Conservation (phyloP, 169 alveolate genomes). For the Cystoisospora suis region DNA sequence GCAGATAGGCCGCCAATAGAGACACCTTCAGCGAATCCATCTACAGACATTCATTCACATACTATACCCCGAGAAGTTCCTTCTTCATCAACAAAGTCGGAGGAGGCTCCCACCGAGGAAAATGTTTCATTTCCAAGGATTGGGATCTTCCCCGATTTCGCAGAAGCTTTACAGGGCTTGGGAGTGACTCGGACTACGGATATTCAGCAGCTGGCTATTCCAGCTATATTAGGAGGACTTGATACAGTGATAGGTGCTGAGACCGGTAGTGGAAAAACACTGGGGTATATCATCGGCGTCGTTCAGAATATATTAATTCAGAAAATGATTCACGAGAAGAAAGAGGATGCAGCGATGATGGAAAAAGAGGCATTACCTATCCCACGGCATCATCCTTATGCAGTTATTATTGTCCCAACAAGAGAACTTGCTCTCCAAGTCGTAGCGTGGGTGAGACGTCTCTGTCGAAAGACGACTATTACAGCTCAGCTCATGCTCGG, state of each 20-base stretch:
- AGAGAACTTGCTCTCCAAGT: constrained; percentile 52
- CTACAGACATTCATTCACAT: no score
- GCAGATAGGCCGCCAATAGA: no score
- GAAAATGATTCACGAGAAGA: constrained; percentile 11
- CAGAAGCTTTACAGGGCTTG: not conserved
- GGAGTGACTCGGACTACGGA: not conserved
- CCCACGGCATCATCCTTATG: constrained; percentile 34
- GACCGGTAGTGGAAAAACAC: constrained; percentile 43
- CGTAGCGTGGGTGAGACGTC: constrained; percentile 35
- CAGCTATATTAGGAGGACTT: constrained; percentile 14
- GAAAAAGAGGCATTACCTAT: not conserved
- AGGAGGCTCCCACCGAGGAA: no score
- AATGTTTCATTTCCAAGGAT: constrained; percentile 5
- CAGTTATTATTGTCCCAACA: constrained; percentile 29
- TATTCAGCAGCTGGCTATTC: constrained; percentile 10
- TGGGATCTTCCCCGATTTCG: constrained; percentile 9
- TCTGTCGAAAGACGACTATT: constrained; percentile 16
- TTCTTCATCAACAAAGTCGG: no score
- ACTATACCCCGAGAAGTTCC: no score
- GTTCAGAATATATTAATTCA: not conserved
- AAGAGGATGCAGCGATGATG: constrained; percentile 33
- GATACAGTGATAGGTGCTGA: constrained; percentile 35
- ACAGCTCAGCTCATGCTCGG: constrained; percentile 50
- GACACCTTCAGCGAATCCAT: no score
- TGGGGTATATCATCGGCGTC: not conserved